Conservation (phyloP, 176 grass and related monocot genomes). For the Oryza brachyantha region DNA sequence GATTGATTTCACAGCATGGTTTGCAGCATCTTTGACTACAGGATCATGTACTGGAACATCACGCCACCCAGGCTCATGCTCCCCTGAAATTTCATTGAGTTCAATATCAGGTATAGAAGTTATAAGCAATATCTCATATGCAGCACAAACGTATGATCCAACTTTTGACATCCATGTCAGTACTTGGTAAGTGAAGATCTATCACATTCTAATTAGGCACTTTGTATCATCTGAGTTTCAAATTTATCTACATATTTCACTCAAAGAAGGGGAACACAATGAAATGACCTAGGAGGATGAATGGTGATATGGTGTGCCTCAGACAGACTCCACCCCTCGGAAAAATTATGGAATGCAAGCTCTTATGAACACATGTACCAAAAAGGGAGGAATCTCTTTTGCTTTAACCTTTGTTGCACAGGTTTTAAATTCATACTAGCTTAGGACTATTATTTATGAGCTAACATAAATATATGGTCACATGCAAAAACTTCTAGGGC, state of each 20-base stretch:
- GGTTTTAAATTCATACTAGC: background rate
- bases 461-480: background rate
- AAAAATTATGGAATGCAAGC: background rate
- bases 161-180: background rate
- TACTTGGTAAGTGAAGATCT: background rate
- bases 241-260: background rate
- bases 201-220: background rate
- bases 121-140: background rate
- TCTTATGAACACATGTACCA: background rate
- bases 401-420: background rate
- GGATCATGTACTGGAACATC: conserved; percentile 70
- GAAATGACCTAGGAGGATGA: background rate
- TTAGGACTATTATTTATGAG: background rate
- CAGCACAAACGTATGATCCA: background rate
- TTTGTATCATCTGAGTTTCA: background rate
- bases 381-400: background rate
- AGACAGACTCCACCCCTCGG: background rate
- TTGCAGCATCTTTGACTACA: conserved; percentile 75
- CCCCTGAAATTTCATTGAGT: conserved; percentile 43
- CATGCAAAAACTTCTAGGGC: too few species aligned
- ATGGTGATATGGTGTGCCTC: too few species aligned
- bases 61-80: conserved; percentile 58
- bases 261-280: background rate
- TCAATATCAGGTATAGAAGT: background rate
- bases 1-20: conserved; percentile 79